A percentile compares a stretch with the other conserved stretches of the same genome.
phyloP scores from a whole-genome alignment of 2,329 filamentous ascomycete species.

The Beauveria brongniartii region DNA sequence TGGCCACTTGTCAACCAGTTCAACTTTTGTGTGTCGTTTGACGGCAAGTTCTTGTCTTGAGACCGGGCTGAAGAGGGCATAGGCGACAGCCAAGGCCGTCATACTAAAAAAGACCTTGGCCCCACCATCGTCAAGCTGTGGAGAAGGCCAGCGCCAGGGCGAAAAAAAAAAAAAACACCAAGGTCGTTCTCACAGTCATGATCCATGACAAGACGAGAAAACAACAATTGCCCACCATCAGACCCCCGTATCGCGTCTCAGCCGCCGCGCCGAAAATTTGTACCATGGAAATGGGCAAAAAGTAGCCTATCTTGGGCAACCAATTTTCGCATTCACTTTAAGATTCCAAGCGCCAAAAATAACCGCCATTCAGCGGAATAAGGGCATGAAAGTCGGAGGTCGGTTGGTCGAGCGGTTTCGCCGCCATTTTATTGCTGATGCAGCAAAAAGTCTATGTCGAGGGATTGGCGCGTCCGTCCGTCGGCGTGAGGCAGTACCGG shows the following conservation, averaged over 20 bases:
- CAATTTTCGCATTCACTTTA: slow-evolving; percentile 11
- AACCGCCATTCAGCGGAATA: slow-evolving; percentile 10
- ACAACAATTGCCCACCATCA: slow-evolving; percentile 5
- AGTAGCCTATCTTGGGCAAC: slow-evolving; percentile 12
- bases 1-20: too few relatives aligned
- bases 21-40: neutral
- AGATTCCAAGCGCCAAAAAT: slow-evolving; percentile 13
- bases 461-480: neutral
- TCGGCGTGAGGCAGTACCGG: neutral
- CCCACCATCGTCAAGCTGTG: slow-evolving; percentile 10
- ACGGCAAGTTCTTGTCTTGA: neutral
- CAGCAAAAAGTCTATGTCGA: neutral
- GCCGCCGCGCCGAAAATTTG: neutral
- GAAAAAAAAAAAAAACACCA: neutral
- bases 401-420: neutral
- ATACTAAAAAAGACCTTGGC: neutral
- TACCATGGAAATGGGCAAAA: slow-evolving; percentile 12
- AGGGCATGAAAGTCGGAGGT: neutral
- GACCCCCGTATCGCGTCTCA: neutral
- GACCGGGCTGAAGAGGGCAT: too few relatives aligned
- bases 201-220: neutral
- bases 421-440: neutral
- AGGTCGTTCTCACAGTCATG: slow-evolving; percentile 1
- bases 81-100: neutral
- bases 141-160: neutral